Evolutionary conservation across 2,329 filamentous ascomycete species (phyloP).

Genomic region (Colletotrichum zoysiae): DNA sequence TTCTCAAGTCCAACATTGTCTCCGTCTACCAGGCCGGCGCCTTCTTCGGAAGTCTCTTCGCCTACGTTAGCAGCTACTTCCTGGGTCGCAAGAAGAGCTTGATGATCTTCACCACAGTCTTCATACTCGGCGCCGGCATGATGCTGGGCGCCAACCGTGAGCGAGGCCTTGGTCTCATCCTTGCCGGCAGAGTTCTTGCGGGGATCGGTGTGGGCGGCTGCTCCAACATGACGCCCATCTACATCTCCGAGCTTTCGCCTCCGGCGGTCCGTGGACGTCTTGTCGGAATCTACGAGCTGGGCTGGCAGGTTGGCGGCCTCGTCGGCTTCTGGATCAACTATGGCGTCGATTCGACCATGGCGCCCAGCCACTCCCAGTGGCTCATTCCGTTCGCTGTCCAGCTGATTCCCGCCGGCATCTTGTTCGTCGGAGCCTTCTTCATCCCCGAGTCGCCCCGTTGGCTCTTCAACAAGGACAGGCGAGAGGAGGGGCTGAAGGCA

Average conservation of each 20-base stretch:
- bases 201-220: slow-evolving; percentile 73
- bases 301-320: slow-evolving; percentile 73
- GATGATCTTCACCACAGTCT: slow-evolving; percentile 71
- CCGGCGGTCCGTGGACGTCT: slow-evolving; percentile 74
- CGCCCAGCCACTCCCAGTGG: slow-evolving; percentile 67
- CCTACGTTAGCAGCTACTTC: slow-evolving; percentile 75
- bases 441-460: slow-evolving; percentile 77
- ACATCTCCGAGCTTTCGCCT: slow-evolving; percentile 71
- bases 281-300: slow-evolving; percentile 76
- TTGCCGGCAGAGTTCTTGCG: slow-evolving; percentile 72
- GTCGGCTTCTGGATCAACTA: slow-evolving; percentile 75
- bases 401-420: slow-evolving; percentile 73
- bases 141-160: slow-evolving; percentile 76
- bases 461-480: slow-evolving; percentile 73
- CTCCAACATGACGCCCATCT: slow-evolving; percentile 73
- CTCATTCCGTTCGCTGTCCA: slow-evolving; percentile 75
- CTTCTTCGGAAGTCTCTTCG: slow-evolving; percentile 82
- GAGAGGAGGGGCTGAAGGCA: slow-evolving; percentile 68
- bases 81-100: slow-evolving; percentile 76
- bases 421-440: slow-evolving; percentile 70
- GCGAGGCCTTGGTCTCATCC: slow-evolving; percentile 73
- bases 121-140: slow-evolving; percentile 77
- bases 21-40: slow-evolving; percentile 86
- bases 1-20: slow-evolving; percentile 81
- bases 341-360: slow-evolving; percentile 66